Base-by-base conservation (phyloP, 164 flowering plant genomes). In the Annona squamosa region DNA sequence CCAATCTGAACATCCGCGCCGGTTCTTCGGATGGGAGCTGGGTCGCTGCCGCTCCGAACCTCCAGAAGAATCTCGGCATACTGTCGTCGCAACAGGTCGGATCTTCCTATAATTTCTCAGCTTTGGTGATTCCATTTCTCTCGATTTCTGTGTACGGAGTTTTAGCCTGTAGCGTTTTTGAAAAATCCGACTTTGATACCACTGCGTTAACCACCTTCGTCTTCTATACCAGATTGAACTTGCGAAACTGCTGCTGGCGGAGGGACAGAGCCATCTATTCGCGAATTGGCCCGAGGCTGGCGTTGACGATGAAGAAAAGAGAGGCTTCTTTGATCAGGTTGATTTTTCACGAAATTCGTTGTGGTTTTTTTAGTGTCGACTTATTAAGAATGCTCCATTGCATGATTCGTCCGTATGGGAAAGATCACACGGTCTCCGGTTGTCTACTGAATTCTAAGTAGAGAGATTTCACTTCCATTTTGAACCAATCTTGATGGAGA, bases 261-360 rank as follows among this genome's bases (percentile, higher is more conserved):
- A 81, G 84, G 89, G 87, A 47, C 98, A 95, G 81, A 78, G 83
- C 71, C 97, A 95, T 77, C 80, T 95, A 81, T 95, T 95, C 72
- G 77, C 83, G 76, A 83, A 86, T 72, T 95, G 98, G 98, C 79
- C 94, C 0, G 90, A 86, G 72, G 93, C 90, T 3, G 94, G 96
- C 3, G 85, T 81, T 47, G 92, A 91, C 19, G 94, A 90, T 73
- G 88, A 87, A 43, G 83, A 84, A 52, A 95, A 95, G 80, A 78
- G 46, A 19, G 77, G 79, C 41, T 90, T 92, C 69, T 88, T 95
- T 69, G 88, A 90, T 72, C 99, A 92, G 96, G 99, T 89, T 63
- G 57, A 5, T 1, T 68, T 26, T 68, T 46, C 66, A 19, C 19
- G 41, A 12, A 48, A 26, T 9, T 72, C 9, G 4, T 19, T 62